Conservation (phyloP, 331 rosid species). For the Pyracantha coccinea region DNA sequence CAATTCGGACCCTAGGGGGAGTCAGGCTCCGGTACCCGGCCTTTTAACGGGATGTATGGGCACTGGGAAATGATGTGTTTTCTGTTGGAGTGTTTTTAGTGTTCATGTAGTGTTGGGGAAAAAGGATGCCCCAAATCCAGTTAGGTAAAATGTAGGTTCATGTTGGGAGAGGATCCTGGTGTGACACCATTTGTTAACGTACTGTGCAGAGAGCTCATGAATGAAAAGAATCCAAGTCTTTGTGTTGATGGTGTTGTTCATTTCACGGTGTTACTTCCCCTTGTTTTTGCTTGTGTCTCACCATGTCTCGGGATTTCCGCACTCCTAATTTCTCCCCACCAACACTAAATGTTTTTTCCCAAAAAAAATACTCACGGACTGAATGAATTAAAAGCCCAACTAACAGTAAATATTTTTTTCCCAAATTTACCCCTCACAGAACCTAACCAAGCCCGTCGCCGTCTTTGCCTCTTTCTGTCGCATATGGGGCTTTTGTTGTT, state of each 20-base stretch:
- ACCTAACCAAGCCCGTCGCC: no score
- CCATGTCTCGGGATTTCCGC: not conserved
- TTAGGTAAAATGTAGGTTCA: slow-evolving; percentile 26
- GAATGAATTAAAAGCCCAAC: no score
- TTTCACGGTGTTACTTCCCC: not conserved
- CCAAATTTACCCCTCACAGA: no score
- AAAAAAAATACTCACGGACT: no score
- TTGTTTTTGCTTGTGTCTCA: not conserved
- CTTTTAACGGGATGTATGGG: slow-evolving; percentile 59
- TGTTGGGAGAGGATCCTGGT: slow-evolving; percentile 66
- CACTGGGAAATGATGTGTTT: slow-evolving; percentile 28
- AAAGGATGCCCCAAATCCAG: slow-evolving; percentile 17
- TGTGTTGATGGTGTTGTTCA: slow-evolving; percentile 4
- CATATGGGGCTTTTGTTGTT: no score
- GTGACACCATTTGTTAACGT: slow-evolving; percentile 29
- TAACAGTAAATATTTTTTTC: no score
- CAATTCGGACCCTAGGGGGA: slow-evolving; percentile 50
- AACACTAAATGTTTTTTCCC: no score
- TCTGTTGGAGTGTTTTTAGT: slow-evolving; percentile 21
- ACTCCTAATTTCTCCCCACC: not conserved
- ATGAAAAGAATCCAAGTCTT: slow-evolving; percentile 10
- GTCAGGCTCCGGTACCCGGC: slow-evolving; percentile 43
- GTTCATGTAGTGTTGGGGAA: slow-evolving; percentile 34
- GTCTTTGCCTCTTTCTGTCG: no score
- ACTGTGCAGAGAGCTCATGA: slow-evolving; percentile 13